phyloP scores from a whole-genome alignment of 2,329 filamentous ascomycete genomes.

The Phoma sp. region DNA sequence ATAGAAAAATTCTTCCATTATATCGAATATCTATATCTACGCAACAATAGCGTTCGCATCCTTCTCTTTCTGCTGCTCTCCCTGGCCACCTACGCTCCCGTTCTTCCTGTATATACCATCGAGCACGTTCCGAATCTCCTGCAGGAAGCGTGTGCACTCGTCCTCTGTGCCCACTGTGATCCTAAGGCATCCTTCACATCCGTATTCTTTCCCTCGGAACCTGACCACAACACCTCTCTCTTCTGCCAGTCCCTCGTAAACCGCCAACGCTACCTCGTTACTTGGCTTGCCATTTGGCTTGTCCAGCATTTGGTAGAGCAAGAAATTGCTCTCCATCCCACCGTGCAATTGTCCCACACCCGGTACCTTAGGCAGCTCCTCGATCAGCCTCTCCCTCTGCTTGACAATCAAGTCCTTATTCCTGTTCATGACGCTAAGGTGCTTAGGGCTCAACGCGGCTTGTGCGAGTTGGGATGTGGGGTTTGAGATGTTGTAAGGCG shows the following conservation, averaged over 20 bases:
- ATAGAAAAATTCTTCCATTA: no score
- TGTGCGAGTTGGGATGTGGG: conserved; percentile 83
- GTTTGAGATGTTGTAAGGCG: conserved; percentile 93
- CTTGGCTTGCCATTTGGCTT: conserved; percentile 71
- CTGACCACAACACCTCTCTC: conserved; percentile 88
- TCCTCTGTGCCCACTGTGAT: conserved; percentile 91
- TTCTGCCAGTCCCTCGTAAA: conserved; percentile 87
- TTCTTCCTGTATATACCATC: conserved; percentile 55
- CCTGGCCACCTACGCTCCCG: conserved; percentile 38
- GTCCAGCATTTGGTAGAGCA: conserved; percentile 88
- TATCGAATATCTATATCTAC: conserved; percentile 34
- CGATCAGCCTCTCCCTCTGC: conserved; percentile 79
- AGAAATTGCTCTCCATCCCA: conserved; percentile 83
- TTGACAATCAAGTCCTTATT: conserved; percentile 74
- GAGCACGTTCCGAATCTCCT: conserved; percentile 66
- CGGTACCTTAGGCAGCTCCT: conserved; percentile 74
- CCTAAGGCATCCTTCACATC: conserved; percentile 85
- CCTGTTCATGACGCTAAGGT: conserved; percentile 74
- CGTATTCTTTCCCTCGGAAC: conserved; percentile 91
- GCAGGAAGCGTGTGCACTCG: conserved; percentile 82
- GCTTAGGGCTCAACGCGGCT: conserved; percentile 71
- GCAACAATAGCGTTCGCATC: conserved; percentile 60
- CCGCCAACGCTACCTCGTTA: conserved; percentile 77
- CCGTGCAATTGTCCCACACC: conserved; percentile 85
- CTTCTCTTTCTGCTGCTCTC: conserved; percentile 57